Base-by-base conservation (phyloP, 2,329 filamentous ascomycete genomes). In the Blastomyces parvus region DNA sequence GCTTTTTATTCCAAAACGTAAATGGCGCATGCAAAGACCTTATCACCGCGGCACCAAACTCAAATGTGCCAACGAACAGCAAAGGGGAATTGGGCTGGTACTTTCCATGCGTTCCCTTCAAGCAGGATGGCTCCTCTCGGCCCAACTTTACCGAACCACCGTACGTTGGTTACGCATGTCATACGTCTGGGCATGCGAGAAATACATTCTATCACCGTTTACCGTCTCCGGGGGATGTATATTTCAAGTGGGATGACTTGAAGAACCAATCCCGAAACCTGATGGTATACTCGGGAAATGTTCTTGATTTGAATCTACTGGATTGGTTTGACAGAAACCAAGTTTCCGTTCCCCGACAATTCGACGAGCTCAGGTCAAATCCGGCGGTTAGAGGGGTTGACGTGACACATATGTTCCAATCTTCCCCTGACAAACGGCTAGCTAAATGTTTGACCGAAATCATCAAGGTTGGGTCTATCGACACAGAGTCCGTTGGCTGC, bases 1-100 rank as follows among this genome's bases (percentile, higher is more conserved):
- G 92, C 72, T 99, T 99, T 74, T 79, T 99, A 72, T 99, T 99
- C 78, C 94, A 99, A 74, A 96, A 97, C 68, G 94, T 99, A 75
- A 99, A 99, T 70, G 95, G 94, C 58, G 89, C 89, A 66, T 99
- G 94, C 83, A 99, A 97, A 78, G 89, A 84, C 11, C 77, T 97
- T 63, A 96, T 99, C 73, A 96, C 85, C 0, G 76, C 82, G 8
- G 84, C 88, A 0, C 73, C 82, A 1, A 81, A 81, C 62, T 95
- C 92, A 0, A 88, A 91, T 69, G 86, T 99, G 9, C 91, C 92
- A 1, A 89, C 88, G 6, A 87, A 96, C 72, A 77, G 75, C 33
- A 78, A 87, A 61, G 86, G 84, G 7, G 86, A 96, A 63, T 78
- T 99, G 66, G 94, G 88, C 1, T 99, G 94, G 93, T 99, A 99